phyloP scores from a whole-genome alignment of 148 eudicot species.

The Dysphania ambrosioides region DNA sequence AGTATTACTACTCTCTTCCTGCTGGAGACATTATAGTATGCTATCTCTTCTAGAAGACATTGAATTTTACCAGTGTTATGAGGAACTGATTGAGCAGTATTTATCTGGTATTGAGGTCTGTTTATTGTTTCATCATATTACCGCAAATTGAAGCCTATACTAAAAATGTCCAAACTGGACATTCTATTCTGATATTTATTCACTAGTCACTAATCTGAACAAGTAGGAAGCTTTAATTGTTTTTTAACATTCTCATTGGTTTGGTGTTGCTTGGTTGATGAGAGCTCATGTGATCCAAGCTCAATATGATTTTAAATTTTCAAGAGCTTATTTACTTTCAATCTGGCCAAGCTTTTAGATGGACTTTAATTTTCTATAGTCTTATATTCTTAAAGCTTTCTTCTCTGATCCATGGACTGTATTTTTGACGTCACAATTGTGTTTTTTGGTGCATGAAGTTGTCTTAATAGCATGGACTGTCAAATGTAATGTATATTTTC shows the following conservation, averaged over 20 bases:
- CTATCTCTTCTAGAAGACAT: slow-evolving; percentile 56
- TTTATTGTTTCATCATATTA: background rate
- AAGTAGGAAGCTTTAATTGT: background rate
- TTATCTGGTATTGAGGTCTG: slow-evolving; percentile 73
- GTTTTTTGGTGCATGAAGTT: too few relatives aligned
- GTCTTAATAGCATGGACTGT: too few relatives aligned
- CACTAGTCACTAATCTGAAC: background rate
- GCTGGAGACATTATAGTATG: slow-evolving; percentile 82
- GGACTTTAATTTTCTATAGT: background rate
- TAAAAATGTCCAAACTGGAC: background rate
- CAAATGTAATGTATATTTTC: too few relatives aligned
- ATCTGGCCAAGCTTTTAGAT: background rate
- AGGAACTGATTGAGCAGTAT: slow-evolving; percentile 56
- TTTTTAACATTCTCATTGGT: too few relatives aligned
- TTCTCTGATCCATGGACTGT: too few relatives aligned
- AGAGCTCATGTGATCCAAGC: background rate
- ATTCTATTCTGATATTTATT: background rate
- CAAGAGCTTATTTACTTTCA: background rate
- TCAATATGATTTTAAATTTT: background rate
- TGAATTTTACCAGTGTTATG: slow-evolving; percentile 34
- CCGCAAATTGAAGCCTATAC: background rate
- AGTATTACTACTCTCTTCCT: slow-evolving; percentile 60
- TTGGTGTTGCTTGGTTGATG: background rate
- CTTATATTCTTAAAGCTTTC: background rate
- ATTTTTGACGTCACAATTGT: too few relatives aligned